Percentiles rank a stretch among this genome's conserved stretches.
Evolutionary conservation across 805 yeast genomes (phyloP).

Genomic region (Sungouiozyma ichnusensis): DNA sequence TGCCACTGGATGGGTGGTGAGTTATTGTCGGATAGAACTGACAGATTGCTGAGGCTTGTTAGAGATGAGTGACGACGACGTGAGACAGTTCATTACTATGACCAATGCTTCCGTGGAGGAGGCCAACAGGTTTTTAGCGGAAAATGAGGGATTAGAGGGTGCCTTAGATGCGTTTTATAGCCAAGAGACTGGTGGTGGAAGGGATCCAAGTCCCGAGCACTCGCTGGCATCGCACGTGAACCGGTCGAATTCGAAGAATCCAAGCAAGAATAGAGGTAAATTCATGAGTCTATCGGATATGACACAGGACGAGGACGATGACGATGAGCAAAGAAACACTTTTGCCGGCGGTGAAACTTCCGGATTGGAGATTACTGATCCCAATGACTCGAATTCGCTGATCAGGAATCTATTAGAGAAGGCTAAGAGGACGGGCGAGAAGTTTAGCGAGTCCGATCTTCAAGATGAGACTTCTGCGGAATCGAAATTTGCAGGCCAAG

Average conservation of each 20-base stretch:
- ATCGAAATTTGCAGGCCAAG: constrained; percentile 29
- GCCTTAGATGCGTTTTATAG: constrained; percentile 25
- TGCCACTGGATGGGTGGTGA: too few relatives aligned
- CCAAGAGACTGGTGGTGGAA: constrained; percentile 4
- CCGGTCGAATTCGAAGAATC: neutral
- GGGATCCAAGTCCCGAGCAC: neutral
- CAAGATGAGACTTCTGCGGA: constrained; percentile 22
- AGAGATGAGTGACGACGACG: constrained; percentile 12
- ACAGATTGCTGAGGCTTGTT: too few relatives aligned
- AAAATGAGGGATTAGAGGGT: constrained; percentile 18
- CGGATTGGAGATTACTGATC: constrained; percentile 71
- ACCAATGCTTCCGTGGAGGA: constrained; percentile 30
- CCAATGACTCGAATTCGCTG: constrained; percentile 38
- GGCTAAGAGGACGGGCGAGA: constrained; percentile 53
- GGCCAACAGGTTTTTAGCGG: constrained; percentile 31
- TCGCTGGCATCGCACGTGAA: neutral
- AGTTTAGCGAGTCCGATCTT: constrained; percentile 26
- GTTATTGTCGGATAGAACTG: too few relatives aligned
- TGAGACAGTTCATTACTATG: constrained; percentile 30
- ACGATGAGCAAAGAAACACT: constrained; percentile 50
- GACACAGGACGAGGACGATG: constrained; percentile 34
- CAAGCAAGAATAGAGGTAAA: constrained; percentile 14
- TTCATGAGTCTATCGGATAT: constrained; percentile 34
- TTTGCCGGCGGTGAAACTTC: constrained; percentile 65
- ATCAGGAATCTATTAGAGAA: constrained; percentile 52